These are phyloP conservation scores for Tremella mesenterica DNA, from an alignment of 768 basidiomycete genomes.

Conservation along the genomic window DNA sequence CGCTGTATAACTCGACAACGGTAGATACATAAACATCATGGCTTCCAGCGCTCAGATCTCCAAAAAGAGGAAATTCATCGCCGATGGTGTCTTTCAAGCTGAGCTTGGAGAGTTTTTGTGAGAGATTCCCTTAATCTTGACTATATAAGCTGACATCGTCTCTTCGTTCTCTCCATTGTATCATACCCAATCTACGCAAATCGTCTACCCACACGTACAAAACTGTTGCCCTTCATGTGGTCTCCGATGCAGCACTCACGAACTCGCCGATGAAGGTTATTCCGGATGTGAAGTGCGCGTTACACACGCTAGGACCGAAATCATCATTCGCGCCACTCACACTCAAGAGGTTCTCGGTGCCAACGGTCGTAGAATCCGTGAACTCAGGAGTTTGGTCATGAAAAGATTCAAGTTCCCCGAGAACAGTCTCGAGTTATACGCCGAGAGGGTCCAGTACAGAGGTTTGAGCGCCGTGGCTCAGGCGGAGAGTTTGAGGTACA, in stretches of 20 bases:
- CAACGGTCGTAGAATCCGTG: conserved; percentile 98
- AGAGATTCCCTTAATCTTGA: conserved; percentile 10
- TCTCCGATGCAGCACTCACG: conserved; percentile 49
- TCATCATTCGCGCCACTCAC: conserved; percentile 99
- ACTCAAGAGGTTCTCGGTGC: conserved; percentile 93
- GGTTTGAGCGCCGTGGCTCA: conserved; percentile 97
- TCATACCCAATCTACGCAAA: not conserved
- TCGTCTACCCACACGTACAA: not conserved
- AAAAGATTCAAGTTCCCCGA: conserved; percentile 99
- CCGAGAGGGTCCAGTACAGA: conserved; percentile 97
- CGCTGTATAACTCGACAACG: conserved; percentile 11
- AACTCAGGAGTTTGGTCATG: conserved; percentile 94
- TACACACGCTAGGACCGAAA: conserved; percentile 98
- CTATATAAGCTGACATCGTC: not conserved
- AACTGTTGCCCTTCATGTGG: not conserved
- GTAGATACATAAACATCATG: conserved; percentile 39
- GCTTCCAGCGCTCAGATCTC: conserved; percentile 54
- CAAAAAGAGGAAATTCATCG: conserved; percentile 96
- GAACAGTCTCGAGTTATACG: conserved; percentile 96
- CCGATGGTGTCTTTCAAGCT: conserved; percentile 97
- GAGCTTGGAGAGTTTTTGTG: conserved; percentile 96
- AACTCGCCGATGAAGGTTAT: conserved; percentile 98
- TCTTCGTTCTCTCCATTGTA: not conserved
- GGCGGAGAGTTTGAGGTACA: conserved; percentile 96
- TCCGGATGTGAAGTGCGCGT: conserved; percentile 99